These are phyloP conservation scores for Vanderwaltozyma yarrowii DNA, from an alignment of 805 yeast genomes.

Conservation along the genomic window DNA sequence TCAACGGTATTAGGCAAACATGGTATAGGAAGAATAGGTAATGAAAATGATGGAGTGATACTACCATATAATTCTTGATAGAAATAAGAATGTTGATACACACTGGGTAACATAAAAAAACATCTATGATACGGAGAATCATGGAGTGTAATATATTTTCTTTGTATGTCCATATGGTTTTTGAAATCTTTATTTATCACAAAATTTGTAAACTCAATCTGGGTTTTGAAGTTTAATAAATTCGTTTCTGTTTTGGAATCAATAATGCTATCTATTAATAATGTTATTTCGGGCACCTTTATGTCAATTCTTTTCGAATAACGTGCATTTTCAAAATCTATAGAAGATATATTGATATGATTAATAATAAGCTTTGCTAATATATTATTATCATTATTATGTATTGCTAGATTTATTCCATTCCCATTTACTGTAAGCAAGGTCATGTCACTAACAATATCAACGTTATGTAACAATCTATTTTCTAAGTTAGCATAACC, in stretches of 20 bases:
- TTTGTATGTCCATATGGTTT: conserved; percentile 30
- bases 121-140: conserved; percentile 81
- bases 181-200: conserved; percentile 39
- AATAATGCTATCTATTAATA: conserved; percentile 13
- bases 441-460: conserved; percentile 57
- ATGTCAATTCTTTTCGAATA: conserved; percentile 49
- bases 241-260: conserved; percentile 16
- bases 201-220: conserved; percentile 51
- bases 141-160: conserved; percentile 49
- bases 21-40: conserved; percentile 58
- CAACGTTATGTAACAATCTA: conserved; percentile 46
- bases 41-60: conserved; percentile 48
- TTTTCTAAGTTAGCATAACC: conserved; percentile 73
- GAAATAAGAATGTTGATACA: conserved; percentile 32
- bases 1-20: conserved; percentile 40
- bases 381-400: conserved; percentile 24
- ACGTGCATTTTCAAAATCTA: conserved; percentile 60
- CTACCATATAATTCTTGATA: conserved; percentile 44
- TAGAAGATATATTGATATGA: conserved; percentile 34
- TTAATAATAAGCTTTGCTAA: conserved; percentile 16
- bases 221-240: conserved; percentile 41
- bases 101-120: conserved; percentile 55
- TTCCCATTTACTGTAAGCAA: conserved; percentile 50
- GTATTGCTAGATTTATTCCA: conserved; percentile 33
- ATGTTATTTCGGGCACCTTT: conserved; percentile 34